phyloP scores from a whole-genome alignment of 352 stramenopile species.

The Phytopythium oedochilum region DNA sequence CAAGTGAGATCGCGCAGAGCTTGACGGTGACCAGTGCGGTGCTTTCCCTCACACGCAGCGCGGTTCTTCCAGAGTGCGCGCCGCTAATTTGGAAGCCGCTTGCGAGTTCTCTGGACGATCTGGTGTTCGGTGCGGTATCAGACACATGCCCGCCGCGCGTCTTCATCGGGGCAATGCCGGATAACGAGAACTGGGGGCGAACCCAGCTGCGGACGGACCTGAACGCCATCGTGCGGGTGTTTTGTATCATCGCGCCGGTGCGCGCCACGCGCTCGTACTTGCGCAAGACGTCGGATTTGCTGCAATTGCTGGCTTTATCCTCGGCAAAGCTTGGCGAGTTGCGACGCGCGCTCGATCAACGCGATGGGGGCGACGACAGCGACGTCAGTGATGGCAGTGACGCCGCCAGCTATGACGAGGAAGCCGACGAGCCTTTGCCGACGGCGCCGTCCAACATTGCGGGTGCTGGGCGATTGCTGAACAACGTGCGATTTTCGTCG shows the following conservation, averaged over 20 bases:
- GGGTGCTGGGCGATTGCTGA: not conserved
- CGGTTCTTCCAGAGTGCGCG: conserved; percentile 22
- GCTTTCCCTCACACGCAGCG: conserved; percentile 14
- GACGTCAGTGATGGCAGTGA: not conserved
- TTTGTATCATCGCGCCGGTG: conserved; percentile 25
- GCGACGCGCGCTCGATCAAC: conserved; percentile 29
- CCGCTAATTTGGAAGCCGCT: conserved; percentile 28
- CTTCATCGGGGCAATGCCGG: conserved; percentile 3
- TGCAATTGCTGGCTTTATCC: conserved; percentile 36
- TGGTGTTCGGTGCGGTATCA: conserved; percentile 26
- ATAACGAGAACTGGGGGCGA: conserved; percentile 3
- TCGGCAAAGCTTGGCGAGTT: conserved; percentile 35
- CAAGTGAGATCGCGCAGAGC: conserved; percentile 26
- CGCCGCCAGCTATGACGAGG: conserved; percentile 1
- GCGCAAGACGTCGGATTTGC: conserved; percentile 39
- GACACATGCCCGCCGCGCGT: conserved; percentile 4
- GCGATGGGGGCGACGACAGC: conserved; percentile 8
- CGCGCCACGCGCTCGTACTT: conserved; percentile 31
- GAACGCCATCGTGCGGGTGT: conserved; percentile 23
- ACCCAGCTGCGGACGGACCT: conserved; percentile 43
- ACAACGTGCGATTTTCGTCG: not conserved
- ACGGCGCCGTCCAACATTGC: not conserved
- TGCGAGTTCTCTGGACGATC: conserved; percentile 26
- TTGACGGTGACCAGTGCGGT: conserved; percentile 25
- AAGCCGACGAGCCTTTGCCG: not conserved